phyloP scores from a whole-genome alignment of 2,329 filamentous ascomycete genomes.

The Xylaria sp. region DNA sequence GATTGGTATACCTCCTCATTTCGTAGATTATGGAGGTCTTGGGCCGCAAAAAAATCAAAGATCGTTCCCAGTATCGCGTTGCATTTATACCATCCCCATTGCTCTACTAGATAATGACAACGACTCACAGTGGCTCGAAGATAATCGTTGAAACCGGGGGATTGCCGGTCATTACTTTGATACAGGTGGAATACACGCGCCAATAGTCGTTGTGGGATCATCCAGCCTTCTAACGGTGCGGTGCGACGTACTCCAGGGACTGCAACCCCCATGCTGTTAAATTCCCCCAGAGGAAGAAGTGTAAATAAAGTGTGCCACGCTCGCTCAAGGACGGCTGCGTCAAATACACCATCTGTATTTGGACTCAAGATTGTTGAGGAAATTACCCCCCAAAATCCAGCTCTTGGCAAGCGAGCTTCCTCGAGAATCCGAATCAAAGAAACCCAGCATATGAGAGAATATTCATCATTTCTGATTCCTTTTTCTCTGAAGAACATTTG shows the following conservation, averaged over 20 bases:
- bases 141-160: slow-evolving; percentile 72
- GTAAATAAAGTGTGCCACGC: slow-evolving; percentile 69
- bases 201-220: slow-evolving; percentile 65
- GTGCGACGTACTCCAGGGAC: slow-evolving; percentile 52
- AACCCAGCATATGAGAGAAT: slow-evolving; percentile 65
- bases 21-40: slow-evolving; percentile 68
- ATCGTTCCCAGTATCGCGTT: slow-evolving; percentile 67
- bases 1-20: slow-evolving; percentile 72
- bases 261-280: slow-evolving; percentile 64
- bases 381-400: slow-evolving; percentile 69
- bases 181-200: slow-evolving; percentile 69
- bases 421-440: slow-evolving; percentile 65
- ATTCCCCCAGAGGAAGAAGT: slow-evolving; percentile 69
- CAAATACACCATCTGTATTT: slow-evolving; percentile 49
- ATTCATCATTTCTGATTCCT: slow-evolving; percentile 61
- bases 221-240: slow-evolving; percentile 66
- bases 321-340: slow-evolving; percentile 62
- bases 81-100: slow-evolving; percentile 73
- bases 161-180: slow-evolving; percentile 62
- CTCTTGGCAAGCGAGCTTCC: slow-evolving; percentile 59
- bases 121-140: slow-evolving; percentile 67
- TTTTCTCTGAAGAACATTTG: slow-evolving; percentile 57
- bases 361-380: slow-evolving; percentile 56
- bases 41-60: slow-evolving; percentile 74
- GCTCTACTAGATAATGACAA: slow-evolving; percentile 70